A percentile compares a stretch with the other conserved stretches of the same genome.
Evolutionary conservation across 2,329 filamentous ascomycete species (phyloP).

Genomic region (Grosmannia clavigera): DNA sequence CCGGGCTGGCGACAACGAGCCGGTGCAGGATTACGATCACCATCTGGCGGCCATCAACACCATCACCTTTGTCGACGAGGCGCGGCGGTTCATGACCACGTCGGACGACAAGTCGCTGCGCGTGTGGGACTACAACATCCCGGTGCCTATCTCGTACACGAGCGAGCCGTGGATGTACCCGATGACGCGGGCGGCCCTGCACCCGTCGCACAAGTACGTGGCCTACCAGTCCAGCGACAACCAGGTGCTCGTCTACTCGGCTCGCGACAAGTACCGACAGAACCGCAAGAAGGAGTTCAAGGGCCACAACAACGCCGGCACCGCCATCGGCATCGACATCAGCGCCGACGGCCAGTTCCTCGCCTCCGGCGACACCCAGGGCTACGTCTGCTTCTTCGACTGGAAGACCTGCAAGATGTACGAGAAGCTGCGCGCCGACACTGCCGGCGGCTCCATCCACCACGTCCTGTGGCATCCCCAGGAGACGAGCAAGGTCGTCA

Average conservation of each 20-base stretch:
- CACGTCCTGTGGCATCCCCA: conserved; percentile 94
- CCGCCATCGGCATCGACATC: conserved; percentile 79
- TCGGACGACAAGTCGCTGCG: conserved; percentile 93
- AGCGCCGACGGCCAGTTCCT: conserved; percentile 89
- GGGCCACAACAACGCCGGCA: conserved; percentile 91
- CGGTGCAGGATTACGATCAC: conserved; percentile 96
- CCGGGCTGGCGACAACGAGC: conserved; percentile 52
- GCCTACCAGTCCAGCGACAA: conserved; percentile 92
- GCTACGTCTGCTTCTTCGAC: conserved; percentile 94
- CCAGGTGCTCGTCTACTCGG: conserved; percentile 90
- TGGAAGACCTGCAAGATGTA: conserved; percentile 99
- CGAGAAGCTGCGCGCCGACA: conserved; percentile 83
- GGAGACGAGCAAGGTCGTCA: conserved; percentile 87
- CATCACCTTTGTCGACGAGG: conserved; percentile 89
- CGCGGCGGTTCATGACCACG: conserved; percentile 92
- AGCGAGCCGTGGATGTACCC: conserved; percentile 97
- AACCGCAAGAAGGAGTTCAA: conserved; percentile 95
- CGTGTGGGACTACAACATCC: conserved; percentile 97
- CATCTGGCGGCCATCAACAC: conserved; percentile 97
- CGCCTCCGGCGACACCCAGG: conserved; percentile 72
- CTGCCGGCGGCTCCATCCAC: conserved; percentile 70
- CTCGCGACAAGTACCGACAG: conserved; percentile 90
- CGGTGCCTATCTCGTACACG: conserved; percentile 96
- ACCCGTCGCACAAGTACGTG: conserved; percentile 87
- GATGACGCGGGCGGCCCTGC: conserved; percentile 72